phyloP scores from a whole-genome alignment of 176 grass and related monocot species.

The Carex cristatella region DNA sequence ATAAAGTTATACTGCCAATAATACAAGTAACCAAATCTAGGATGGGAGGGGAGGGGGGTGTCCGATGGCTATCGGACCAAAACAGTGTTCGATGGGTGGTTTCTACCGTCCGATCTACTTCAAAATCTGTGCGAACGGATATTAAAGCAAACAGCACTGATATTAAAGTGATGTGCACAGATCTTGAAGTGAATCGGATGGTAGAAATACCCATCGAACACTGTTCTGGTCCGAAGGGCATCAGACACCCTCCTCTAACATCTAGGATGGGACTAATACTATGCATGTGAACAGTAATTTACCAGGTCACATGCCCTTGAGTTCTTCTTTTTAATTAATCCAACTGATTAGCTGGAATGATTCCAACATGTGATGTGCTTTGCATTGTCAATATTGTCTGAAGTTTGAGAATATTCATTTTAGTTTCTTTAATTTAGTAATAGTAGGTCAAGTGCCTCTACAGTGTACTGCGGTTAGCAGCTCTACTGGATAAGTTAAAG shows the following conservation, averaged over 20 bases:
- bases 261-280: neutral
- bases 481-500: neutral
- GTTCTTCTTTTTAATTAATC: constrained; percentile 5
- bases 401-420: constrained; percentile 8
- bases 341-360: constrained; percentile 18
- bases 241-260: too few relatives aligned
- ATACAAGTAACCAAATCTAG: constrained; percentile 1
- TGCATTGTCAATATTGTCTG: constrained; percentile 10
- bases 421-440: neutral
- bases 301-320: neutral
- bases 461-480: neutral
- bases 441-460: neutral
- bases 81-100: too few relatives aligned
- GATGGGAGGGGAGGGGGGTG: neutral
- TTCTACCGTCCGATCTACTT: too few relatives aligned
- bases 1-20: neutral
- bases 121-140: too few relatives aligned
- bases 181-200: too few relatives aligned
- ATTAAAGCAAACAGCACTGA: too few relatives aligned
- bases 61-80: too few relatives aligned
- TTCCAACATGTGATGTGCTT: constrained; percentile 25
- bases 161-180: too few relatives aligned
- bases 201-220: too few relatives aligned
- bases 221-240: too few relatives aligned
- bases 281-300: constrained; percentile 16